Base-by-base conservation (phyloP, 306 rosid genomes). In the Carpinus viminea region DNA sequence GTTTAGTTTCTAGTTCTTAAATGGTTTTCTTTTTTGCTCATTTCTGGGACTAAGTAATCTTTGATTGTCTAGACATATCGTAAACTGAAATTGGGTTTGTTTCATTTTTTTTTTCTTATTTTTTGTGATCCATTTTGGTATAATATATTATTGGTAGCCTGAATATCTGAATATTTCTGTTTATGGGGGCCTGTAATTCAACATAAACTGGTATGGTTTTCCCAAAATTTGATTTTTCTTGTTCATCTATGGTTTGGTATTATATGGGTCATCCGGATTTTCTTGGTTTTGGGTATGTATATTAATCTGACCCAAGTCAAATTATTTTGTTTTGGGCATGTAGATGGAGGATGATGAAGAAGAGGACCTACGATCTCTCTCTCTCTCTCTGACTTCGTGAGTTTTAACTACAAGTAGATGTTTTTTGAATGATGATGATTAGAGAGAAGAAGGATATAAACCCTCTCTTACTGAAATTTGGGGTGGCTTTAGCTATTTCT, bases 401-500 rank as follows among this genome's bases (percentile, higher is more conserved):
- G 59, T 81, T 21, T 69, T 79, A 65, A 77, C 55, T 65, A 8
- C 54, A 68, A 43, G 38, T 81, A 76, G 61, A 69, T 80, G 65
- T 45, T 45, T 87, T 71, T 52, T 28, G 53, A 55, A 48, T 54
- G 78, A 53, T 50, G 68, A 84, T 73, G 81, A 69, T 24, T 76
- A 74, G 68, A 82, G 87, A 86, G 75, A 86, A 78, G 73, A 74
- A 61, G 70, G 87, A 90, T 51, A 76, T 87, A 64, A 91, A 87
- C 84, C 97, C 90, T 70, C 12, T 82, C 65, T 50, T 95, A 43
- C 21, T 92, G 64, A 91, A 91, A 72, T 54, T 91, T 81, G 98
- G 96, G 65, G 72, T 92, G 81, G 95, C 89, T 77, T 78, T 95
- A 56, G 93, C 89, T 68, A 59, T 94, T 76, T 89, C 97, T 18